phyloP scores from a whole-genome alignment of 768 basidiomycete species.

The Hysterangium stoloniferum region DNA sequence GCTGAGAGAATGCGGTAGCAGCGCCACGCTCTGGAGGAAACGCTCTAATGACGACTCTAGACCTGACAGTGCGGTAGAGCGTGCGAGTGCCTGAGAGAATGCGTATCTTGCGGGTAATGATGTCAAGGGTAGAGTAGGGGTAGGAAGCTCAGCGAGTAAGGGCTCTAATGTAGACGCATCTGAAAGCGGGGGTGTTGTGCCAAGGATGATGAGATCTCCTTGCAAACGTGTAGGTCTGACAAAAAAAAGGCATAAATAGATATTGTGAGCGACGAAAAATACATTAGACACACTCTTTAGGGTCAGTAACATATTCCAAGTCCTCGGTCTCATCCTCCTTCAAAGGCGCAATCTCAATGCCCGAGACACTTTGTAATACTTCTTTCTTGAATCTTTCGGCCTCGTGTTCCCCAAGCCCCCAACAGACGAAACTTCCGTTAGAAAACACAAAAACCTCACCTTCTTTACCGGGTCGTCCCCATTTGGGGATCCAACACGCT shows the following conservation, averaged over 20 bases:
- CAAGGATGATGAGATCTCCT: slow-evolving; percentile 88
- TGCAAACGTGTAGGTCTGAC: slow-evolving; percentile 76
- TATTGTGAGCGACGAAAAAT: not conserved
- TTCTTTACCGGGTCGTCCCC: slow-evolving; percentile 45
- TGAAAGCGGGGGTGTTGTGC: slow-evolving; percentile 54
- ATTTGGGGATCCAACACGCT: slow-evolving; percentile 71
- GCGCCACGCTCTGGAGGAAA: slow-evolving; percentile 77
- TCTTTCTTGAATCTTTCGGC: slow-evolving; percentile 60
- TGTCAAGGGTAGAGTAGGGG: slow-evolving; percentile 46
- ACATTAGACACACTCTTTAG: slow-evolving; percentile 57
- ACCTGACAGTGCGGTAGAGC: slow-evolving; percentile 80
- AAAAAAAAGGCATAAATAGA: slow-evolving; percentile 12
- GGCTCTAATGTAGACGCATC: slow-evolving; percentile 34
- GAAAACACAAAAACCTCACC: slow-evolving; percentile 88
- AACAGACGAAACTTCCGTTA: slow-evolving; percentile 85
- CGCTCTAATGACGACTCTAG: slow-evolving; percentile 80
- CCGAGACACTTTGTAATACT: slow-evolving; percentile 40
- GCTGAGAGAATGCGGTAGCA: slow-evolving; percentile 67
- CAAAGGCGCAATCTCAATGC: slow-evolving; percentile 57
- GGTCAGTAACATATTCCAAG: slow-evolving; percentile 88
- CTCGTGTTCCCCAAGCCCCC: slow-evolving; percentile 76
- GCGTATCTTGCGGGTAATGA: slow-evolving; percentile 85
- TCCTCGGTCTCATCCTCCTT: slow-evolving; percentile 78
- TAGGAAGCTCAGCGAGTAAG: slow-evolving; percentile 36
- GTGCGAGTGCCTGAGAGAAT: slow-evolving; percentile 84